These are phyloP conservation scores for Liriodendron chinense DNA, from an alignment of 164 flowering plant genomes.

Conservation along the genomic window DNA sequence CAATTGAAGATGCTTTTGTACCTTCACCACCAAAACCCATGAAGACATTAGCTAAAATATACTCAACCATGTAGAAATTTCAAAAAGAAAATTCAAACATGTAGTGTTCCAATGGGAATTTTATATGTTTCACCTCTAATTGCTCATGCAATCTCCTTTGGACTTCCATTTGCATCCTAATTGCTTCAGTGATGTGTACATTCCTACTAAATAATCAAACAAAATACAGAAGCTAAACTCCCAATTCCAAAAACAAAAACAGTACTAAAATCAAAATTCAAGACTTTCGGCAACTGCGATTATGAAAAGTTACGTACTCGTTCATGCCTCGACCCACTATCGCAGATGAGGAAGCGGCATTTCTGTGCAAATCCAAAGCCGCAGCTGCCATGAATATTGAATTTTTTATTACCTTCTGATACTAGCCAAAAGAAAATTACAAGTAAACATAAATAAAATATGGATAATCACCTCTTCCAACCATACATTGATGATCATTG, in stretches of 20 bases:
- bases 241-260: not conserved
- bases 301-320: constrained; percentile 53
- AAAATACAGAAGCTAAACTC: not conserved
- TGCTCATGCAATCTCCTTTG: constrained; percentile 96
- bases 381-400: constrained; percentile 35
- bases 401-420: not conserved
- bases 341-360: constrained; percentile 68
- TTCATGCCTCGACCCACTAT: constrained; percentile 70
- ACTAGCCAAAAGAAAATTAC: not conserved
- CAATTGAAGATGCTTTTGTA: constrained; percentile 87
- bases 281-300: not conserved
- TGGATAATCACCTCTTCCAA: constrained; percentile 41
- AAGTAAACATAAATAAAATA: too few relatives aligned
- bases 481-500: constrained; percentile 81
- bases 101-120: not conserved
- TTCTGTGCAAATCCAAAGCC: constrained; percentile 74
- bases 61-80: not conserved
- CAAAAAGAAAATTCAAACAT: not conserved
- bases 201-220: constrained; percentile 32
- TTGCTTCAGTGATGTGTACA: constrained; percentile 54
- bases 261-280: too few relatives aligned
- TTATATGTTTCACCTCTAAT: constrained; percentile 56
- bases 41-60: not conserved
- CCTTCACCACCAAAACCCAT: constrained; percentile 41
- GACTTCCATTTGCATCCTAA: constrained; percentile 97